These are phyloP conservation scores for Penicillium antarcticum DNA, from an alignment of 495 filamentous ascomycete genomes.

Conservation along the genomic window DNA sequence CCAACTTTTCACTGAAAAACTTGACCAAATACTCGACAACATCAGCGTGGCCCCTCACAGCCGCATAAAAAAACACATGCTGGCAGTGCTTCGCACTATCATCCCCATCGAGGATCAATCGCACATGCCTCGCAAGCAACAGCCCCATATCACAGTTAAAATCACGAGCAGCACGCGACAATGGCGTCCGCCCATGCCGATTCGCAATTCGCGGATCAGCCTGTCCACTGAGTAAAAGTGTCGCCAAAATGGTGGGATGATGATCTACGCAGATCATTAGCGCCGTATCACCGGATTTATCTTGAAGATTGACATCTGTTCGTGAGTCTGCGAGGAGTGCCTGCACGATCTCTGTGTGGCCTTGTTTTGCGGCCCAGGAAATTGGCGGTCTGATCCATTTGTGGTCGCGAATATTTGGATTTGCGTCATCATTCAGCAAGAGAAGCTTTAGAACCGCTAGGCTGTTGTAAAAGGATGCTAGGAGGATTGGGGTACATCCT, in stretches of 20 bases:
- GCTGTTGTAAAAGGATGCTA: conserved; percentile 18
- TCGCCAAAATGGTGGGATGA: conserved; percentile 3
- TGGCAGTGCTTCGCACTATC: conserved; percentile 14
- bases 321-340: conserved; percentile 14
- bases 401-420: conserved; percentile 17
- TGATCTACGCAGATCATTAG: conserved; percentile 14
- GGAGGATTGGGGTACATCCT: conserved; percentile 16
- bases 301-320: conserved; percentile 19
- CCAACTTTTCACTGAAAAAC: conserved; percentile 15
- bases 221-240: conserved; percentile 7
- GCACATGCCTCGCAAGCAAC: conserved; percentile 19
- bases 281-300: conserved; percentile 18
- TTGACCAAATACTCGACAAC: conserved; percentile 17
- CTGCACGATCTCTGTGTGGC: conserved; percentile 25
- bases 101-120: conserved; percentile 17
- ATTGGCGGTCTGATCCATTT: conserved; percentile 30
- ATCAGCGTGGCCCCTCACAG: conserved; percentile 18
- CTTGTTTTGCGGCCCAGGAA: conserved; percentile 33
- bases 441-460: conserved; percentile 9
- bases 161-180: conserved; percentile 10
- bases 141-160: conserved; percentile 3
- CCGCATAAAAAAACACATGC: conserved; percentile 24
- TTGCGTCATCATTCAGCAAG: conserved; percentile 8
- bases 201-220: conserved; percentile 17
- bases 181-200: conserved; percentile 14